Conservation (phyloP, 1,284 basidiomycete genomes). For the Melampsora larici-populina region DNA sequence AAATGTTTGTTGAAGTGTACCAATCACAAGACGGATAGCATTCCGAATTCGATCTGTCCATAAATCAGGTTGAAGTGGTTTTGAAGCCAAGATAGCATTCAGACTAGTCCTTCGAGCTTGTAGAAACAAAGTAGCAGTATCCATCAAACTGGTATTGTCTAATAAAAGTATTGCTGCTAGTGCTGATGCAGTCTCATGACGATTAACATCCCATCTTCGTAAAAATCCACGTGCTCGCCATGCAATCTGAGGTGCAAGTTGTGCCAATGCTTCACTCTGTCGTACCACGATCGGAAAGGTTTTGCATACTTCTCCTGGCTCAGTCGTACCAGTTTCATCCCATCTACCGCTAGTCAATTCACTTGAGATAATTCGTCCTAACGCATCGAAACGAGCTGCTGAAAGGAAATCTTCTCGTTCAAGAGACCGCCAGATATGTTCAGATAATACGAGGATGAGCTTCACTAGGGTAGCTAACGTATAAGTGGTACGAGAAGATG, state of each 20-base stretch:
- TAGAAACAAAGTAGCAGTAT: slow-evolving; percentile 18
- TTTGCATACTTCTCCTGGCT: slow-evolving; percentile 11
- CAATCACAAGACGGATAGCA: slow-evolving; percentile 7
- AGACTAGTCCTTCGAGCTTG: slow-evolving; percentile 17
- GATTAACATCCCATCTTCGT: slow-evolving; percentile 5
- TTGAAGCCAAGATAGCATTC: slow-evolving; percentile 4
- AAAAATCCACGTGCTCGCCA: slow-evolving; percentile 19
- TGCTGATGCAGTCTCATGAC: slow-evolving; percentile 3
- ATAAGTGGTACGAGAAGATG: slow-evolving; percentile 21
- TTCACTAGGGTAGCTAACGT: slow-evolving; percentile 30
- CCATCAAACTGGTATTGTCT: slow-evolving; percentile 19
- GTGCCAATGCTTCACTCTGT: slow-evolving; percentile 13
- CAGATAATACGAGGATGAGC: slow-evolving; percentile 19
- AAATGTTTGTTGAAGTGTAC: slow-evolving; percentile 4
- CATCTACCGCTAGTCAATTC: slow-evolving; percentile 32
- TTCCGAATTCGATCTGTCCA: slow-evolving; percentile 25
- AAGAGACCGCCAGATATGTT: slow-evolving; percentile 35
- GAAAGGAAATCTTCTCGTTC: slow-evolving; percentile 21
- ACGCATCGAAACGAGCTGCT: slow-evolving; percentile 13
- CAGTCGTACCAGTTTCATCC: slow-evolving; percentile 21
- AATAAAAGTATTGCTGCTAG: slow-evolving; percentile 22
- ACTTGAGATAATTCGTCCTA: slow-evolving; percentile 26
- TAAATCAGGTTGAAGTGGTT: not conserved
- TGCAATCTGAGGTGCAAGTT: slow-evolving; percentile 38
- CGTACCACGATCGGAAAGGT: slow-evolving; percentile 29